Evolutionary conservation across 345 rosid species (phyloP), one percentile per base, ranked within the genome.

Genomic region (Luvunga scandens): DNA sequence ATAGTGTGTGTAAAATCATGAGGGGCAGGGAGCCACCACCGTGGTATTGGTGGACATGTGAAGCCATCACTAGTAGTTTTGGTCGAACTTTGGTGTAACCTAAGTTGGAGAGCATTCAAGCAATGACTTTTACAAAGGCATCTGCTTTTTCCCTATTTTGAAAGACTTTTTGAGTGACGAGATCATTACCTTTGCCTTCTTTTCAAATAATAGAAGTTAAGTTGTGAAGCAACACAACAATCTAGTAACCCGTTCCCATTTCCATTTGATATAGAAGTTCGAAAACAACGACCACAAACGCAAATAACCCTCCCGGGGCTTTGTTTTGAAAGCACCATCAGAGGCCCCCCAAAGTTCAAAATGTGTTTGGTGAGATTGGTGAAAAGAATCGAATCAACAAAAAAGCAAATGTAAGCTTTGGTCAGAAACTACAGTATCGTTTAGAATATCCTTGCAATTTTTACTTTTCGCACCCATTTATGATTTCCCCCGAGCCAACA

Each of bases 51-150:
- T 67, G 75, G 80, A 71, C 87, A 82, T 84, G 84, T 78, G 83
- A 77, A 74, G 81, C 82, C 88, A 86, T 84, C 83, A 78, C 69
- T 65, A 33, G 71, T 66, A n/a, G 24, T 66, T 74, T 48, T 64
- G 81, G 78, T 75, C 62, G 79, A 24, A 50, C 77, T 79, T 75
- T 69, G 77, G 42, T 57, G 81, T 77, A 63, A 66, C 81, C 80
- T 76, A 27, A 79, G 84, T 77, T 87, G 84, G 85, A 78, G 80
- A 84, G 87, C 82, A 84, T 84, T 88, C 89, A 85, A 77, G 81
- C 82, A 48, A 75, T 80, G 80, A 80, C 92, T 87, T 86, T 89
- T 84, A 73, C 88, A 82, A 85, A 87, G 87, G 77, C 66, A 71
- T 5, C 27, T 36, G 19, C 86, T 86, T 86, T 83, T 87, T 76